Evolutionary conservation across 192 early-diverging fungal species (phyloP).

Genomic region (Mortierella alpina): DNA sequence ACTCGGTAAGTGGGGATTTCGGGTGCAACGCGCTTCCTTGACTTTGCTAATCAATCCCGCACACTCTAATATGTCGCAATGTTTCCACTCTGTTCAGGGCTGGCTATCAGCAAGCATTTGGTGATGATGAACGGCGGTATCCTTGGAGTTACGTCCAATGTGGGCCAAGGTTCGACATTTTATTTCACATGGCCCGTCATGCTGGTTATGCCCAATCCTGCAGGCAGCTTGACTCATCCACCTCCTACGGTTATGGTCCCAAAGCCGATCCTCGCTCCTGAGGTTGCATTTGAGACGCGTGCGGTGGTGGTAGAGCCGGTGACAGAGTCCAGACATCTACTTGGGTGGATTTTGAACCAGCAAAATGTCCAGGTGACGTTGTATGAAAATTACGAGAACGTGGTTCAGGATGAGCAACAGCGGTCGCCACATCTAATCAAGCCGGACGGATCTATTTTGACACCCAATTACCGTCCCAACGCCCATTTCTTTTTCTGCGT

Average conservation of each 20-base stretch:
- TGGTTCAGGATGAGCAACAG: constrained; percentile 25
- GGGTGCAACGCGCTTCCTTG: neutral
- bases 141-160: constrained; percentile 72
- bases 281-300: constrained; percentile 22
- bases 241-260: constrained; percentile 4
- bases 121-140: constrained; percentile 76
- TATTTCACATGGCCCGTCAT: constrained; percentile 66
- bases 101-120: constrained; percentile 80
- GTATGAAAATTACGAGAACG: constrained; percentile 29
- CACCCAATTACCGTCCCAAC: constrained; percentile 28
- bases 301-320: constrained; percentile 17
- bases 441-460: constrained; percentile 15
- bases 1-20: constrained; percentile 47
- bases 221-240: neutral
- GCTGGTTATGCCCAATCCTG: constrained; percentile 3
- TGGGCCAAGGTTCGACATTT: constrained; percentile 74
- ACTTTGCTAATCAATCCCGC: neutral
- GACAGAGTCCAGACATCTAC: constrained; percentile 16
- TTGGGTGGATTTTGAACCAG: constrained; percentile 26
- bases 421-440: constrained; percentile 14
- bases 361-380: constrained; percentile 34
- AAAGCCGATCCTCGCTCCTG: constrained; percentile 34
- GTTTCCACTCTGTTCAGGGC: constrained; percentile 41
- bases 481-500: constrained; percentile 51
- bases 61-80: constrained; percentile 21